A percentile compares a stretch with the other conserved stretches of the same genome.
Evolutionary conservation across 257 asterid genomes (phyloP).

Genomic region (Solanum megistacrolobum): DNA sequence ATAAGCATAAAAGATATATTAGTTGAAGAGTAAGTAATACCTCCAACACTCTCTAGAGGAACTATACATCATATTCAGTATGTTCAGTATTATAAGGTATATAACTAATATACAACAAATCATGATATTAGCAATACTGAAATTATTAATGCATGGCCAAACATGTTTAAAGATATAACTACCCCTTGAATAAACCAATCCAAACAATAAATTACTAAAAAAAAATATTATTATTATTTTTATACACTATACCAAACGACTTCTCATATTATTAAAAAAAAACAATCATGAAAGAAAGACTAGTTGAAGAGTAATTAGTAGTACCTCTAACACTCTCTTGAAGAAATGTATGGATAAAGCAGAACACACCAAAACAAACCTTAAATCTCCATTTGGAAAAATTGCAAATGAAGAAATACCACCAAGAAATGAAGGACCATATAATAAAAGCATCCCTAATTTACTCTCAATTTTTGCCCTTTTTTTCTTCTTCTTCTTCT

Average conservation of each 20-base stretch:
- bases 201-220: neutral
- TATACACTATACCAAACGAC: neutral
- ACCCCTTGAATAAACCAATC: neutral
- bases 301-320: neutral
- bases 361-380: conserved; percentile 36
- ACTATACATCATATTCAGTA: neutral
- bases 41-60: no score
- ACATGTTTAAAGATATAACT: neutral
- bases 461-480: conserved; percentile 27
- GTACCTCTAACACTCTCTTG: conserved; percentile 70
- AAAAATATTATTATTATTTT: neutral
- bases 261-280: neutral
- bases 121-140: neutral
- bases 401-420: conserved; percentile 35
- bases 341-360: conserved; percentile 51
- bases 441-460: conserved; percentile 49
- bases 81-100: neutral
- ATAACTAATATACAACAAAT: no score
- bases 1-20: no score
- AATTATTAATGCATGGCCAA: neutral
- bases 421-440: conserved; percentile 59
- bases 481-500: neutral
- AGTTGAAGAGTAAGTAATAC: no score
- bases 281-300: neutral
- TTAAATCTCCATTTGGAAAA: conserved; percentile 20